Evolutionary conservation across 2,329 filamentous ascomycete genomes (phyloP).

Genomic region (Pyricularia pennisetigena): DNA sequence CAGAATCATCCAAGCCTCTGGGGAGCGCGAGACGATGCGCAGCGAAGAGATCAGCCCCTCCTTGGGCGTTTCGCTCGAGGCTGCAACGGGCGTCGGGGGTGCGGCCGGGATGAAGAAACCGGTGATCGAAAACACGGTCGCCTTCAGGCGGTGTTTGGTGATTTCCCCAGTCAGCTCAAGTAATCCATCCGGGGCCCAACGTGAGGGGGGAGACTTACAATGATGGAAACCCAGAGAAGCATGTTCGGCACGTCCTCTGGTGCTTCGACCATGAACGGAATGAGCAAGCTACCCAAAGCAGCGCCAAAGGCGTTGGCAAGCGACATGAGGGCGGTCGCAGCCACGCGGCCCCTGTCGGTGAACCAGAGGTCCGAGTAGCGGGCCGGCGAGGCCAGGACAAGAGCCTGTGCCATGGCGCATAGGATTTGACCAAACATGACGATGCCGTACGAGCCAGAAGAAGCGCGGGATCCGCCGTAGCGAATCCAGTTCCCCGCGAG

Average conservation of each 20-base stretch:
- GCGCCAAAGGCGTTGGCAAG: conserved; percentile 86
- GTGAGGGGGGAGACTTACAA: conserved; percentile 43
- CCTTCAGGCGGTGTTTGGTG: conserved; percentile 18
- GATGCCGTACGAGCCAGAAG: conserved; percentile 56
- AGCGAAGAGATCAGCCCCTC: conserved; percentile 39
- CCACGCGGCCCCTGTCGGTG: conserved; percentile 70
- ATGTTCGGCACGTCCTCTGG: conserved; percentile 63
- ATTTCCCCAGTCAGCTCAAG: neutral
- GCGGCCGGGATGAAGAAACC: conserved; percentile 69
- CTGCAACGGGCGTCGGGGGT: conserved; percentile 69
- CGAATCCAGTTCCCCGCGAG: conserved; percentile 87
- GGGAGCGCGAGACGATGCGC: conserved; percentile 43
- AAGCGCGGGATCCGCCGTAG: conserved; percentile 55
- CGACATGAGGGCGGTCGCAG: conserved; percentile 76
- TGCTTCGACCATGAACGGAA: conserved; percentile 62
- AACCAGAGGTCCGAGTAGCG: conserved; percentile 95
- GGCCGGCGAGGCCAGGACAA: conserved; percentile 81
- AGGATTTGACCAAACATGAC: conserved; percentile 90
- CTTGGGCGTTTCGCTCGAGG: conserved; percentile 53
- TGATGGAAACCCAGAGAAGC: conserved; percentile 76
- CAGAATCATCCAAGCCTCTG: conserved; percentile 72
- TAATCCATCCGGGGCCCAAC: neutral
- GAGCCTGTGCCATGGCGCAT: conserved; percentile 82
- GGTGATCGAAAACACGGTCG: conserved; percentile 57
- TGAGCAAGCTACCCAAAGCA: conserved; percentile 78